Evolutionary conservation across 2,329 filamentous ascomycete species (phyloP), one percentile per base, ranked within the genome.

Genomic region (Periconia macrospinosa): DNA sequence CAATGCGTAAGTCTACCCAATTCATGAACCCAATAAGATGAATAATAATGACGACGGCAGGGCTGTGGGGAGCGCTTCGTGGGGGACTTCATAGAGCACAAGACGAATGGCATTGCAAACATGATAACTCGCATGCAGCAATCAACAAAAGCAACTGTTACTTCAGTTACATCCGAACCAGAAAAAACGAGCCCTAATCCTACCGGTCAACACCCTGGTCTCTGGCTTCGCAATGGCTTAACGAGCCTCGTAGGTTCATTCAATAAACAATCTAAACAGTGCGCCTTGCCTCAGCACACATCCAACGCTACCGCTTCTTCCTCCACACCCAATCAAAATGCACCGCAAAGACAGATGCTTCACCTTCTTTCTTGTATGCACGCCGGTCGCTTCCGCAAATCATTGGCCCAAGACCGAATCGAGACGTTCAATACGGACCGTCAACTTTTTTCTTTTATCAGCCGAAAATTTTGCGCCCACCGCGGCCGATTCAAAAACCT

Each of bases 301-400:
- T 37, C 45, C 11, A 47, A n/a, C 18, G 17, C 46, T 2, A 40
- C 15, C 41, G 0, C 19, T 5, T 23, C 30, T 18, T 18, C 6
- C 30, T 17, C 30, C 20, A 30, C 23, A 8, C 40, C 15, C 15
- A n/a, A 10, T 10, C 33, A 37, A 6, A 42, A 20, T n/a, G 8
- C 45, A 19, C 19, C 50, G 15, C 58, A 50, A 33, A 53, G 54
- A 30, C 17, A 47, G 9, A 54, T 47, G 14, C 49, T 63, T 1
- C 59, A 65, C 54, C 45, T 69, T 3, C 40, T 68, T 30, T 46
- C 61, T 1, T 69, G 66, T 41, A 57, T 63, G 53, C 57, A 62
- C 23, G 47, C 45, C 3, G 56, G 54, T 6, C 46, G 46, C 11
- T 30, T 41, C 13, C 51, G 56, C 0, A 65, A 62, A 40, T 18